Base-by-base conservation (phyloP, 1,139 yeast species). In the Scheffersomyces illinoinensis region DNA sequence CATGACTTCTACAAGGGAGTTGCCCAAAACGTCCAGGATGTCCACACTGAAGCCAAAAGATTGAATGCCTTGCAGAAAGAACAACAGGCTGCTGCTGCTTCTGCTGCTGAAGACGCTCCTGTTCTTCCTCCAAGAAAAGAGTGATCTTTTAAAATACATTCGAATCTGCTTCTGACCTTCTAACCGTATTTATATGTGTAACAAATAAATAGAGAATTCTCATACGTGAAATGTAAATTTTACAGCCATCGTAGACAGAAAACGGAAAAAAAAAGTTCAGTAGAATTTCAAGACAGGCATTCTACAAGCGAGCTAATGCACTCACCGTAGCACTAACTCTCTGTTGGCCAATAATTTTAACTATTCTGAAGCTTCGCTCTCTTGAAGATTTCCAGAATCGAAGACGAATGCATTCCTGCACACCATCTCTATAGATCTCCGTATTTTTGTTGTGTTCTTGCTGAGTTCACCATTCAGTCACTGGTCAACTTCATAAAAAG, bases 11-110 rank as follows among this genome's bases (percentile, higher is more conserved):
- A 87, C 74, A 72, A 81, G 51, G 81, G 72, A 50, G 79, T 86
- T 53, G 85, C 84, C 17, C 77, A 78, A 60, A 90, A 88, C 64
- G 90, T 83, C 2, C 75, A 76, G 55, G 87, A 85, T 58, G 91
- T 90, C 55, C 93, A 90, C 72, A 81, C 78, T 58, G 95, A 90
- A 73, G 96, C 96, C 47, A 78, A 81, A 65, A 81, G 95, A 67
- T 79, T 90, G 69, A 89, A 89, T 24, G 87, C 84, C 55, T 70
- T 88, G 69, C 84, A 87, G 71, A 79, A 81, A 67, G 72, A 71
- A 55, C 62, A 71, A 56, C 57, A 53, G 17, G 50, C 48, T 10
- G 55, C 21, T 6, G 14, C 51, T 21, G 51, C 51, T 20, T 10
- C 51, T 20, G 50, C 50, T 20, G 18, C 50, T 1, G 50, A 14